These are phyloP conservation scores for Xylaria acuta DNA, from an alignment of 495 filamentous ascomycete species.

Conservation along the genomic window DNA sequence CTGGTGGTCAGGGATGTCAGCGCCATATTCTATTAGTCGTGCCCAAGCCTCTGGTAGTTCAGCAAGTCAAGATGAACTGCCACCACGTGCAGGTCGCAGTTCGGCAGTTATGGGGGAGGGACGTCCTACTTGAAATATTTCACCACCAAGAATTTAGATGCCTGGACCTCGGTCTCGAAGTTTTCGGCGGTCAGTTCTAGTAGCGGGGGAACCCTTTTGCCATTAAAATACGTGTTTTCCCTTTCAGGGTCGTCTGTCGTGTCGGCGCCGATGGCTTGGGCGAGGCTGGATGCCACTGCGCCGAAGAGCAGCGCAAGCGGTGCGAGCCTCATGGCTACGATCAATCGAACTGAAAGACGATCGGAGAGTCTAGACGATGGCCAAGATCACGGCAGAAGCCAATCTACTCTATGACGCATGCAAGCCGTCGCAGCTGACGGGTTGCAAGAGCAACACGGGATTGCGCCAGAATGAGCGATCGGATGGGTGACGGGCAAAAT, in stretches of 20 bases:
- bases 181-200: slow-evolving; percentile 56
- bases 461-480: neutral
- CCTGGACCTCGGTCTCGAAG: slow-evolving; percentile 48
- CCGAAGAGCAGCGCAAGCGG: slow-evolving; percentile 48
- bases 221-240: slow-evolving; percentile 77
- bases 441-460: slow-evolving; percentile 13
- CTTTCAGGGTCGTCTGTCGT: slow-evolving; percentile 36
- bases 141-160: slow-evolving; percentile 53
- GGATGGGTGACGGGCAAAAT: neutral
- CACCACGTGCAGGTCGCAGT: neutral
- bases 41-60: neutral
- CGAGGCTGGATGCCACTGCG: slow-evolving; percentile 46
- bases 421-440: slow-evolving; percentile 5
- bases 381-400: slow-evolving; percentile 5
- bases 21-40: neutral
- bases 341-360: slow-evolving; percentile 10
- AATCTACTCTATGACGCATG: slow-evolving; percentile 13
- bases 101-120: neutral
- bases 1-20: slow-evolving; percentile 36
- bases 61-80: neutral
- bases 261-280: slow-evolving; percentile 44
- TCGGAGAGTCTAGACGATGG: neutral
- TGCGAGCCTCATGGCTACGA: slow-evolving; percentile 42
- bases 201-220: slow-evolving; percentile 75
- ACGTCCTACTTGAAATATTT: slow-evolving; percentile 56